Base-by-base conservation (phyloP, 306 rosid genomes). In the Begonia masoniana region DNA sequence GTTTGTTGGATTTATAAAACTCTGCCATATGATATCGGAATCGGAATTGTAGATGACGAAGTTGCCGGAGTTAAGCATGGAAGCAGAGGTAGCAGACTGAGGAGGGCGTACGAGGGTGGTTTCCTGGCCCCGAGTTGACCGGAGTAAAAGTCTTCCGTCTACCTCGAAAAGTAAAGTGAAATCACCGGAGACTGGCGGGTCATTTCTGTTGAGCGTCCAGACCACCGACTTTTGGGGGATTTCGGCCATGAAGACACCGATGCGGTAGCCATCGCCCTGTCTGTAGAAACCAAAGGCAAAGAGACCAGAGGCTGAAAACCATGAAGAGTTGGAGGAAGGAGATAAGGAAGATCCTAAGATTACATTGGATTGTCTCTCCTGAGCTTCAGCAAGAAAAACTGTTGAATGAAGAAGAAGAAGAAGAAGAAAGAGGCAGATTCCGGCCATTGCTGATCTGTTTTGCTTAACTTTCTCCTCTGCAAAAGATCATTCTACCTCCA, bases 201-300 rank as follows among this genome's bases (percentile, higher is more conserved):
- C 12, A 13, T 71, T 68, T 43, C 55, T 47, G 10, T 62, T 61
- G 10, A 58, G 61, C 2, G 65, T 66, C 76, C 72, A 71, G 8
- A 71, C 68, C 1, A 71, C 52, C 23, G 71, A 65, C 59, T 61
- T 71, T n/a, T 41, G 11, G 2, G 61, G 71, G 14, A 65, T 52
- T 31, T 56, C 60, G 2, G 59, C 63, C 6, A 70, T 13, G 50
- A 64, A 35, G 42, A 64, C 10, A 9, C 67, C 63, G 12, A 64
- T 59, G 12, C 45, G 42, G 41, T 54, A 70, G 59, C 71, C 71
- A 16, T 51, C 41, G 14, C 47, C 55, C 60, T 65, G 16, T 50
- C 39, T 3, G 57, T 50, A 51, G 43, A 71, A 71, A 11, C 76
- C 71, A 41, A 71, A 71, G 60, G 71, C 76, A 47, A 49, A 65